Evolutionary conservation across 208 protist species (phyloP).

Genomic region (Acanthamoeba healyi): DNA sequence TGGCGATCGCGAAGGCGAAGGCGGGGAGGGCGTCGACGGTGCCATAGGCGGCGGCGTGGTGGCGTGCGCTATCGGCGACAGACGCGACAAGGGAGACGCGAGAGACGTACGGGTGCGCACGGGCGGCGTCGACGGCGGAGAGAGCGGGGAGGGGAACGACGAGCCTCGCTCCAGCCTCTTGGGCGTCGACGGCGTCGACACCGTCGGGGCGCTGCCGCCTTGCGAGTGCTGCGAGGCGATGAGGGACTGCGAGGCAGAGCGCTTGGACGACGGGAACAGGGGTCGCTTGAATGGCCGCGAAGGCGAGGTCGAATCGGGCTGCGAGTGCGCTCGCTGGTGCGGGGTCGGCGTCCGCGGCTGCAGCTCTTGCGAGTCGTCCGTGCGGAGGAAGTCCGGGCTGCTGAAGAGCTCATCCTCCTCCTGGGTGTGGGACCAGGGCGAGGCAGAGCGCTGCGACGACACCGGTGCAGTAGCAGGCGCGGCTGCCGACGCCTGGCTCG

Average conservation of each 20-base stretch:
- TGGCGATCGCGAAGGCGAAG: neutral
- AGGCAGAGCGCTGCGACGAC: neutral
- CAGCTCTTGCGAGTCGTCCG: neutral
- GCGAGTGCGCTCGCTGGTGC: neutral
- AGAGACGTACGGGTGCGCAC: too few species aligned
- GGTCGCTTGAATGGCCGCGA: neutral
- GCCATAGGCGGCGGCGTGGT: too few species aligned
- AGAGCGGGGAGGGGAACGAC: neutral
- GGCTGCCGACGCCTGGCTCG: neutral
- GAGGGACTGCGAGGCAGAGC: neutral
- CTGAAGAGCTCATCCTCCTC: neutral
- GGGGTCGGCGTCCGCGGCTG: neutral
- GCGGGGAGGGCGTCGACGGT: neutral
- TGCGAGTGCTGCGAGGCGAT: too few species aligned
- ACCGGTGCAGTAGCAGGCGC: too few species aligned
- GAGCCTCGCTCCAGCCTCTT: too few species aligned
- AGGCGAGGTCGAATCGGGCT: neutral
- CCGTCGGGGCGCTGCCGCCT: too few species aligned
- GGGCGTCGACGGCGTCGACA: too few species aligned
- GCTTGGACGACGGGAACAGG: conserved; percentile 6
- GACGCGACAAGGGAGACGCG: neutral
- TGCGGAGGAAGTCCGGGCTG: neutral
- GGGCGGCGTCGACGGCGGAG: neutral
- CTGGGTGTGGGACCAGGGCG: neutral
- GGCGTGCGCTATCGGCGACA: too few species aligned